Base-by-base conservation (phyloP, 139 green algal genomes). In the Picochlorum costavermella region DNA sequence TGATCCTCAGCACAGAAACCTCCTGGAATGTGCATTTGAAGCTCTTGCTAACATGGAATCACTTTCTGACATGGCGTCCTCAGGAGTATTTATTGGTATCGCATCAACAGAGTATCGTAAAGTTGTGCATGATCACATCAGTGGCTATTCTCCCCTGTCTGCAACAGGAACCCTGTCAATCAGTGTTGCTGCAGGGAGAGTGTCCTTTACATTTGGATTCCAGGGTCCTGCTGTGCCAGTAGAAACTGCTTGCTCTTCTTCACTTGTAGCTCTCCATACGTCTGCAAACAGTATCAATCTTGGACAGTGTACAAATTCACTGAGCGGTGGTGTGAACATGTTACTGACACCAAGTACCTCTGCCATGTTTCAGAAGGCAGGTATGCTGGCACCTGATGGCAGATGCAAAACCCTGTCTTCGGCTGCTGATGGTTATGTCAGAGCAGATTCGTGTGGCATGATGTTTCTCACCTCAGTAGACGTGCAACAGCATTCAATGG, bases 1-100 rank as follows among this genome's bases (percentile, higher is more conserved):
- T 78, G 89, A 96, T 62, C 73, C 84, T 0, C 89, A 96, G 78
- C 89, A 96, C 69, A 68, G 89, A 16, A 65, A 95, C 64, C 75
- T 95, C 48, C 56, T 95, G 50, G 81, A 94, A 74, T 31, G 48
- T 3, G 33, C 76, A 1, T 44, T 50, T 14, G 69, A 80, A 40
- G 59, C 67, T 10, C 60, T 84, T 20, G 30, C 48, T n/a, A 58
- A 58, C 8, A 69, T 11, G 17, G n/a, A 20, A 6, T 57, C 26
- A 6, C 25, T 53, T 31, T 14, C n/a, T 17, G 25, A 29, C 56
- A 23, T 30, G 28, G 25, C 9, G 12, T 29, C 58, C 13, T 49
- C 58, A 17, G 58, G 58, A 29, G 58, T 64, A 6, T 64, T 64
- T 64, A 20, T 64, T 6, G 60, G 60, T 20, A 43, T 66, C 43